Evolutionary conservation across 2,329 filamentous ascomycete species (phyloP), one percentile per base, ranked within the genome.

Genomic region (Aspergillus texensis): DNA sequence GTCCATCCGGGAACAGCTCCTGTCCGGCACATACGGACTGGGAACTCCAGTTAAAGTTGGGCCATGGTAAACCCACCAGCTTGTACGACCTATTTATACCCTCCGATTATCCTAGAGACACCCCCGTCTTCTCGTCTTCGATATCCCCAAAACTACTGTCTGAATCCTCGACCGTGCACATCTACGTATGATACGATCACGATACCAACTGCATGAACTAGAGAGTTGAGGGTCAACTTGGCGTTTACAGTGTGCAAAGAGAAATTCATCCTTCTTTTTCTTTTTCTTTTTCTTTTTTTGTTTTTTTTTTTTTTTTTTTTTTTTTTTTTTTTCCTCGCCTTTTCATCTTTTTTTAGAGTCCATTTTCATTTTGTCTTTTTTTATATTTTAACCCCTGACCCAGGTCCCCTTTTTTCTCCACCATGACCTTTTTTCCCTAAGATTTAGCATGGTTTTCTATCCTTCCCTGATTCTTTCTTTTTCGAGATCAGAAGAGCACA

Each of bases 11-110:
- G 84, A 87, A 55, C 85, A 87, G 69, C 77, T 87, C 46, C 75
- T 87, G 60, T 85, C 79, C 64, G 86, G 83, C 63, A 86, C 82
- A 46, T 88, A 87, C 69, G 85, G 85, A 32, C 74, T 82, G 64
- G 83, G 82, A 59, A 76, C 82, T 30, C 82, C 84, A 39, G 81
- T 87, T 59, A 84, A 84, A 67, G 83, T 86, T 66, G 85, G 86
- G 34, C 82, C 81, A 10, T 87, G 84, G 84, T 87, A 80, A 78
- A 62, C 30, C 54, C 45, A 43, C 57, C 54, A 34, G 21, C 54
- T 36, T 53, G 56, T 45, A 62, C 57, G 21, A 61, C 56, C 21
- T 55, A 36, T 30, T 62, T 62, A 53, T 56, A 48, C 46, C 59
- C 55, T 10, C 26, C 30, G 52, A 57, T 43, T 28, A 59, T 30